Evolutionary conservation across 768 basidiomycete species (phyloP), one percentile per base, ranked within the genome.

Genomic region (Mycena leptocephala): DNA sequence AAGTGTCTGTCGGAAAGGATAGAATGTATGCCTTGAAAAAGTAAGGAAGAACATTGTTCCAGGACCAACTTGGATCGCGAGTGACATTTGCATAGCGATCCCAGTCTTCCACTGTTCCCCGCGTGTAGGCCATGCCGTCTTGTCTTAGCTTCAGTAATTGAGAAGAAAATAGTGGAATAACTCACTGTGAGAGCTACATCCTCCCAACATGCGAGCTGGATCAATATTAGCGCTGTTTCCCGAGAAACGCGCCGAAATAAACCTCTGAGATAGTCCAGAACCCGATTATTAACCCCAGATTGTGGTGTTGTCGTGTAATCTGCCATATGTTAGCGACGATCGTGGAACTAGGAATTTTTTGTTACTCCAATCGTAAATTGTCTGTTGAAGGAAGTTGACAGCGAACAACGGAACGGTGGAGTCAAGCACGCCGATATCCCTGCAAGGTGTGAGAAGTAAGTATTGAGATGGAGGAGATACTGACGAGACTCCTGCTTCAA

Each of bases 151-250:
- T 48, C 24, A 48, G 39, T 65, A 32, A 18, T 65, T 43, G 39
- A 48, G 18, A 48, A n/a, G 20, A n/a, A 51, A 48, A 65, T 32
- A 22, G 46, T 51, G 33, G 28, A 10, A 26, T 35, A 39, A 13
- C 65, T 53, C 32, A 53, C 65, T 67, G 65, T 67, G 65, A 20
- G 65, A 51, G 28, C 46, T 67, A 53, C 65, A 67, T 35, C 65
- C 65, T 24, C 65, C 51, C 22, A 67, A 11, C 46, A 67, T 53
- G 20, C 16, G 46, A 9, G 64, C 64, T 67, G 48, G 24, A 51
- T 32, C 22, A 35, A 51, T n/a, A 37, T 67, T 33, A 51, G 65
- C 22, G 22, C 3, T 35, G 28, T 53, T 35, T 53, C 33, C 28
- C 20, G 11, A 64, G 35, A 62, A 62, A 39, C 22, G 16, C 28